Evolutionary conservation across 2,329 filamentous ascomycete genomes (phyloP).

Genomic region (Stemphylium beticola): DNA sequence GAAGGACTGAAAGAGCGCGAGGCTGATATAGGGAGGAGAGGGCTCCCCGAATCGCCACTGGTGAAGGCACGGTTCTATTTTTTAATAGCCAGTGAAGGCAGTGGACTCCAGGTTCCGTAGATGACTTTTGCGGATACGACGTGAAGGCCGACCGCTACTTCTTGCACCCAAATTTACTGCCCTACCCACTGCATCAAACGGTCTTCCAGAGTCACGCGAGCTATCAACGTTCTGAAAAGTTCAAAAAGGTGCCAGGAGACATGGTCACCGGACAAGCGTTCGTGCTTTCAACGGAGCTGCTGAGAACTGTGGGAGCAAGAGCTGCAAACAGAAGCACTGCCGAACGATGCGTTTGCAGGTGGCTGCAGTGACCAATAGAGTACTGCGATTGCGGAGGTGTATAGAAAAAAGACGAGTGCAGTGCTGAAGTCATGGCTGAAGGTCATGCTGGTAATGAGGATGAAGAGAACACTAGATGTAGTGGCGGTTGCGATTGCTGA

Average conservation of each 20-base stretch:
- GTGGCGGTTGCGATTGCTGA: conserved; percentile 3
- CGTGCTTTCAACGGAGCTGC: background rate
- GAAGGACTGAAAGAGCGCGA: background rate
- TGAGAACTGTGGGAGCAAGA: background rate
- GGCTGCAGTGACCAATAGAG: background rate
- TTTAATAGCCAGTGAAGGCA: conserved; percentile 8
- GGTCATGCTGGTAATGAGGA: background rate
- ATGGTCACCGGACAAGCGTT: background rate
- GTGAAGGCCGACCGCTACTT: conserved; percentile 7
- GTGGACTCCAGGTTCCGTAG: background rate
- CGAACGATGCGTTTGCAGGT: conserved; percentile 1
- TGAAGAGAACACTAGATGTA: background rate
- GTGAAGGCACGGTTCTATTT: conserved; percentile 4
- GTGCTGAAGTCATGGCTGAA: background rate
- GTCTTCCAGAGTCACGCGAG: background rate
- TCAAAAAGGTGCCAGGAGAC: background rate
- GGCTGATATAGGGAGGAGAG: background rate
- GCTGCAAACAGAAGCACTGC: conserved; percentile 4
- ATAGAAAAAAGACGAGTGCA: background rate
- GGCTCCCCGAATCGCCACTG: background rate
- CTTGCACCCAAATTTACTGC: background rate
- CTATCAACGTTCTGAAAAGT: background rate
- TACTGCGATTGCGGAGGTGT: background rate
- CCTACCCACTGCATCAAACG: background rate
- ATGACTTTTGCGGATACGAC: background rate